Base-by-base conservation (phyloP, 1,284 basidiomycete genomes). In the Ustilago curta region DNA sequence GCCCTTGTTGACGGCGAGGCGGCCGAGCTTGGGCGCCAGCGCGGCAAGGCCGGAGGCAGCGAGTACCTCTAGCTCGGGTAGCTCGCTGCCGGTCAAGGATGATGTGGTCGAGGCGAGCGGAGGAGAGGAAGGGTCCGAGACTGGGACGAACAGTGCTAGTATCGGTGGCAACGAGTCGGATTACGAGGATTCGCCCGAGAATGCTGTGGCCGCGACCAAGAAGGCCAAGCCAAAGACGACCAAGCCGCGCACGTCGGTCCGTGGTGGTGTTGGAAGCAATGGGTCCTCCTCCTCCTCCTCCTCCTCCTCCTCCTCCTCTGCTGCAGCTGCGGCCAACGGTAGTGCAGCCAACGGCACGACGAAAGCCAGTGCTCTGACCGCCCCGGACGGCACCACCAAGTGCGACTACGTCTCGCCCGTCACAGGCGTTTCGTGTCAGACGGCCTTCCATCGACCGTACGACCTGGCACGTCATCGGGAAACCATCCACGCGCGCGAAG, bases 371-470 rank as follows among this genome's bases (percentile, higher is more conserved):
- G 56, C 59, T 8, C 44, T 52, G 6, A 49, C 55, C 25, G 52
- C 66, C 2, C 52, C 57, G 1, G 68, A 70, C 21, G 70, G 70
- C 23, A 69, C 73, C 2, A 81, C 76, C 12, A 76, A 74, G n/a
- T 84, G 83, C 68, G 80, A 84, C 70, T 84, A 84, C 50, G 64
- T 82, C 14, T 78, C 74, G 16, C 83, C 82, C 19, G 43, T 82
- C 29, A 83, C 75, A 9, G 69, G 70, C 25, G 49, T 66, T n/a
- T 53, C 57, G 7, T 84, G 83, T 43, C 72, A 79, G n/a, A 84
- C 81, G 0, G 72, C 73, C 8, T 84, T 84, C 75, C 83, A 84
- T 47, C 75, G 83, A 25, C 80, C 78, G 31, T 84, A 84, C 66
- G 83, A 84, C 54, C 60, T 84, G 8, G 82, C 83, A 18, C 63